phyloP scores from a whole-genome alignment of 805 yeast genomes.

The Pachysolen tannophilus region DNA sequence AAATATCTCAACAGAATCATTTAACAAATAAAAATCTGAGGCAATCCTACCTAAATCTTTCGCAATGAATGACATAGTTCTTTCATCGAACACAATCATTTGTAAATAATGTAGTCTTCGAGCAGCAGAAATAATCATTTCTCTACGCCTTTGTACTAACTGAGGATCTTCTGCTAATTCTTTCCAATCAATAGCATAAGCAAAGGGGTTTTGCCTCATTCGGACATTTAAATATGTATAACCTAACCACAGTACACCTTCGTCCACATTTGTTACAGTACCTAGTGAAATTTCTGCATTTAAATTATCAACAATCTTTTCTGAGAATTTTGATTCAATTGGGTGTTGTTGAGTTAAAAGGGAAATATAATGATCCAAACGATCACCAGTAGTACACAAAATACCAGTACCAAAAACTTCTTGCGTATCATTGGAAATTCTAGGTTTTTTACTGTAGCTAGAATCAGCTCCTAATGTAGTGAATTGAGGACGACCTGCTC shows the following conservation, averaged over 20 bases:
- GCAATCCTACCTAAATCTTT: slow-evolving; percentile 93
- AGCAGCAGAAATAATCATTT: slow-evolving; percentile 75
- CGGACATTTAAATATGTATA: slow-evolving; percentile 91
- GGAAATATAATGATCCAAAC: slow-evolving; percentile 81
- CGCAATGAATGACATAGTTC: slow-evolving; percentile 67
- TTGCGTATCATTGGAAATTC: not conserved
- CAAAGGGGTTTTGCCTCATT: slow-evolving; percentile 90
- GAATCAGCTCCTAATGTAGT: no score
- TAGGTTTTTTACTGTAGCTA: not conserved
- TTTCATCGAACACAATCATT: slow-evolving; percentile 89
- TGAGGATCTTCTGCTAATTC: slow-evolving; percentile 80
- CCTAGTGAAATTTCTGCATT: slow-evolving; percentile 97
- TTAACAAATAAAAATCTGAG: slow-evolving; percentile 82
- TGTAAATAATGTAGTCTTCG: slow-evolving; percentile 76
- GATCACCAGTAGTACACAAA: slow-evolving; percentile 74
- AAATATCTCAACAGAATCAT: slow-evolving; percentile 82
- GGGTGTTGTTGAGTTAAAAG: slow-evolving; percentile 92
- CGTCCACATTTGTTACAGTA: slow-evolving; percentile 88
- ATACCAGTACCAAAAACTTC: slow-evolving; percentile 76
- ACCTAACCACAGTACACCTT: slow-evolving; percentile 96
- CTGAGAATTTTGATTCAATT: slow-evolving; percentile 77
- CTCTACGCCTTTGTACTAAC: slow-evolving; percentile 62
- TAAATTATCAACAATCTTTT: slow-evolving; percentile 79
- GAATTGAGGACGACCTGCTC: slow-evolving; percentile 98
- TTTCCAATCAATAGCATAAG: slow-evolving; percentile 85